Evolutionary conservation across 108 stramenopile genomes (phyloP).

Genomic region (Cyclotella atomus): DNA sequence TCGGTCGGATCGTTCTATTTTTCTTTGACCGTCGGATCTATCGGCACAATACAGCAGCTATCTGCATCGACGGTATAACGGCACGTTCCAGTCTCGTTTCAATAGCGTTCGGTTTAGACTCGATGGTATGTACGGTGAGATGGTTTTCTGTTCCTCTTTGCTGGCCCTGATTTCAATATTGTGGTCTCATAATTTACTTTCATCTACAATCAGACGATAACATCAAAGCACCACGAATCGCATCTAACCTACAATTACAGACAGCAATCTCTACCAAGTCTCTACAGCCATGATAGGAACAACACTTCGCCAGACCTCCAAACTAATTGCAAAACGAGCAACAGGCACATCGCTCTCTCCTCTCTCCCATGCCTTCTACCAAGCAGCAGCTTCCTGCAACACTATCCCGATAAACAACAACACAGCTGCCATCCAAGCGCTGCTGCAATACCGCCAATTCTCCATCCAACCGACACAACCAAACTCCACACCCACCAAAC

Average conservation of each 20-base stretch:
- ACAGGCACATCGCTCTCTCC: constrained; percentile 3
- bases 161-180: neutral
- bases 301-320: constrained; percentile 21
- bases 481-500: neutral
- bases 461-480: neutral
- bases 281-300: constrained; percentile 18
- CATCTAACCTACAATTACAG: no score
- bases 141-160: neutral
- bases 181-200: neutral
- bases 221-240: no score
- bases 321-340: constrained; percentile 12
- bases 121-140: neutral
- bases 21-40: no score
- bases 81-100: neutral
- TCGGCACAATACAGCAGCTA: no score
- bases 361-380: neutral
- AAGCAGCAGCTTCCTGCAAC: neutral
- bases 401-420: neutral
- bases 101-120: neutral
- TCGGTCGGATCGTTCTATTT: no score
- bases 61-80: neutral
- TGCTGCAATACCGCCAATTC: constrained; percentile 2
- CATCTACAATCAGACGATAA: neutral
- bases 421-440: neutral
- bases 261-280: no score